Conservation (phyloP, 345 rosid genomes). For the Populus ilicifolia region DNA sequence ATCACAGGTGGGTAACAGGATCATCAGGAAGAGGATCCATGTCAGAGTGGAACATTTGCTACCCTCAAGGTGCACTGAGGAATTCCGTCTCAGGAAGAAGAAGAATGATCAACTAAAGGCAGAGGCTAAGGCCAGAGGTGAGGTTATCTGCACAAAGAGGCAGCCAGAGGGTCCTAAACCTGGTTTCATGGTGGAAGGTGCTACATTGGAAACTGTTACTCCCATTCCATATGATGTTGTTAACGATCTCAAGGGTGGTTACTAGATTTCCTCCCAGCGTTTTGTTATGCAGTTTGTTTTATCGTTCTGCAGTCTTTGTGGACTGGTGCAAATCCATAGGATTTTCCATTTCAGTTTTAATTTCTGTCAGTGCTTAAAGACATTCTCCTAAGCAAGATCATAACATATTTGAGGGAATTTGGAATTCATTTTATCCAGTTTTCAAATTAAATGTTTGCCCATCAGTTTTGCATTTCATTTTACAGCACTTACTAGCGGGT, state of each 20-base stretch:
- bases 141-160: constrained; percentile 65
- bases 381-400: neutral
- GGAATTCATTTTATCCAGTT: neutral
- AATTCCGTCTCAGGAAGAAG: constrained; percentile 50
- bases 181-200: constrained; percentile 76
- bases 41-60: constrained; percentile 64
- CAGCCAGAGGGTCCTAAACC: constrained; percentile 73
- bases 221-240: constrained; percentile 80
- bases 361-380: neutral
- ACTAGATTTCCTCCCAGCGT: constrained; percentile 22
- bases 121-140: constrained; percentile 63
- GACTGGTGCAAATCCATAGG: neutral
- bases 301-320: neutral
- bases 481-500: neutral
- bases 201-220: constrained; percentile 67
- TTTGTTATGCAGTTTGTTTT: neutral
- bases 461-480: neutral
- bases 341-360: neutral
- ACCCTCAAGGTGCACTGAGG: constrained; percentile 65
- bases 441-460: neutral
- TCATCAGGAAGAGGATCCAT: constrained; percentile 68
- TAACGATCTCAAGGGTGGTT: constrained; percentile 77
- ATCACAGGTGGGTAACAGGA: constrained; percentile 51
- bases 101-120: constrained; percentile 65
- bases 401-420: neutral